Evolutionary conservation across 1,284 basidiomycete species (phyloP), one percentile per base, ranked within the genome.

Genomic region (Singerocomus rubriflavus): DNA sequence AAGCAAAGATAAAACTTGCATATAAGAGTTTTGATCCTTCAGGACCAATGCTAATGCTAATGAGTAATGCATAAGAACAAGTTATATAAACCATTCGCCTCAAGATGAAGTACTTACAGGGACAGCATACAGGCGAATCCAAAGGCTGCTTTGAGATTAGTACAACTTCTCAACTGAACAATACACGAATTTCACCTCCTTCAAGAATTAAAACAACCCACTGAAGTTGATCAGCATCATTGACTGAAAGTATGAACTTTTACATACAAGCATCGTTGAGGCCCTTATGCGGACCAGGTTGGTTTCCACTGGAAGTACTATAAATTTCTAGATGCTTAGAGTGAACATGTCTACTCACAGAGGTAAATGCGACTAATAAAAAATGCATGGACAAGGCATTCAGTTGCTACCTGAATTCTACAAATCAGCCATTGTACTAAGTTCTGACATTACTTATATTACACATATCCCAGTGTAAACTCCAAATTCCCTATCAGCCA

Each of bases 61-160:
- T 6, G 14, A 46, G 40, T 16, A 1, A 33, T 34, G 30, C 1
- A 37, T n/a, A 38, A 0, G 2, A 13, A 33, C 46, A 5, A 46
- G 21, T 21, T 21, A 21, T 29, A 4, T 8, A 39, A 12, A 17
- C 4, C 5, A 37, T 30, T 25, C 2, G 25, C 29, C 26, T 35
- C 31, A 10, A 6, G 38, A 17, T 34, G 1, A 52, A 51, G 3
- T 14, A 53, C 64, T 27, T 38, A 67, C 62, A 51, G n/a, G 25
- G 5, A 36, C 8, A 58, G 4, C 17, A 68, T 79, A 5, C 76
- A 78, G 27, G 66, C 62, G 8, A 73, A 35, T 44, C 76, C 47
- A 64, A 74, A 55, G 34, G 25, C 60, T 60, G 27, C 17, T 13
- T 37, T 17, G 1, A 26, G 39, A 31, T 55, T 13, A 63, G 9